phyloP scores from a whole-genome alignment of 2,329 filamentous ascomycete species.

The Fusarium penzigii region DNA sequence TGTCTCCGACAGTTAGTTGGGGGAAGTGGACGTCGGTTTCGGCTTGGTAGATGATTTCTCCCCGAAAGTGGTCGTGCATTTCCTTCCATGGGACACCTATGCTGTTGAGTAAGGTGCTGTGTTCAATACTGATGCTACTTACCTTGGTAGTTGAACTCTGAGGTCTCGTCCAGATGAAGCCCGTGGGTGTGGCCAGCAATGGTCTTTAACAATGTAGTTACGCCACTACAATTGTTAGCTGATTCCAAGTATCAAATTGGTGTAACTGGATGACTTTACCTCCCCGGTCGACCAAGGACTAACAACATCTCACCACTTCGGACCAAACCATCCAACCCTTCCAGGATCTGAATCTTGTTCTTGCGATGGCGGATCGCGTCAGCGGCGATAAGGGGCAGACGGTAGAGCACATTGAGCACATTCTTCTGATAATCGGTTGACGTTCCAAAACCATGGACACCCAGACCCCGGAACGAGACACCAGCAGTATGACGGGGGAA shows the following conservation, averaged over 20 bases:
- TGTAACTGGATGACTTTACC: conserved; percentile 52
- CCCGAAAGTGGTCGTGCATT: conserved; percentile 46
- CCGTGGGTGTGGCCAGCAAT: conserved; percentile 79
- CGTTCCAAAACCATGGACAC: conserved; percentile 65
- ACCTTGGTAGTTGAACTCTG: conserved; percentile 79
- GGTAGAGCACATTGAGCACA: conserved; percentile 46
- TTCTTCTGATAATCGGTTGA: conserved; percentile 69
- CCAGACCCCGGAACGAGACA: conserved; percentile 63
- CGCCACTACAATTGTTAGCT: conserved; percentile 13
- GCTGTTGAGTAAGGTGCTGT: neutral
- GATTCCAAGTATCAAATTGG: conserved; percentile 8
- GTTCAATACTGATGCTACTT: neutral
- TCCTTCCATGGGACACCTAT: conserved; percentile 21
- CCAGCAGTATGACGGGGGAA: conserved; percentile 42
- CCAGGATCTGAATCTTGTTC: conserved; percentile 64
- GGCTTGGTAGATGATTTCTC: conserved; percentile 81
- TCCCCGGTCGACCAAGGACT: conserved; percentile 67
- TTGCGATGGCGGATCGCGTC: conserved; percentile 52
- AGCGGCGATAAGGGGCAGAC: conserved; percentile 51
- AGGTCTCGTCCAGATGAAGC: conserved; percentile 66
- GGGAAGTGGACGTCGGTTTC: conserved; percentile 81
- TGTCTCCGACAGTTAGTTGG: conserved; percentile 72
- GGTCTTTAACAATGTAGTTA: conserved; percentile 76
- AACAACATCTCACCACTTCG: conserved; percentile 71
- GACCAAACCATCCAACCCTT: conserved; percentile 64